phyloP scores from a whole-genome alignment of 306 rosid genomes.

The Clitoria ternatea region DNA sequence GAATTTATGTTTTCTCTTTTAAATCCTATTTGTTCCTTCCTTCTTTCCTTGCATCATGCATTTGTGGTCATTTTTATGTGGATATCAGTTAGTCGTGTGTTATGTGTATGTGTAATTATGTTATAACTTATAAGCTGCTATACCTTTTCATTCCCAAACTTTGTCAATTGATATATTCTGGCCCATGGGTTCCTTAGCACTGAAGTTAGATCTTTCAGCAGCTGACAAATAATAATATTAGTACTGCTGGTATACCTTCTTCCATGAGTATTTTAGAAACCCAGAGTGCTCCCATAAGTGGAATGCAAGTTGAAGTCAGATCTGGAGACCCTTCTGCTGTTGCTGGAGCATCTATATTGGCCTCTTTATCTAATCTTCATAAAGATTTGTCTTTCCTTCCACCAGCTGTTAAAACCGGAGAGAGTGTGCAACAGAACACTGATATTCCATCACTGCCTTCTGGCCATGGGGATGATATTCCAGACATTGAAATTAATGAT shows the following conservation, averaged over 20 bases:
- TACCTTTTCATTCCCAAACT: background rate
- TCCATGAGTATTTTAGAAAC: slow-evolving; percentile 78
- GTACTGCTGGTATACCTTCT: slow-evolving; percentile 56
- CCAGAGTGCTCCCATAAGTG: slow-evolving; percentile 64
- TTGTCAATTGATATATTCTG: background rate
- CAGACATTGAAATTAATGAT: slow-evolving; percentile 55
- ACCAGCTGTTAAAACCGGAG: slow-evolving; percentile 55
- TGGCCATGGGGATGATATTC: slow-evolving; percentile 45
- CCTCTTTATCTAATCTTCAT: slow-evolving; percentile 64
- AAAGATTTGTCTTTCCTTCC: slow-evolving; percentile 61
- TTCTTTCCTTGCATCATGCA: background rate
- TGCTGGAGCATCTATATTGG: slow-evolving; percentile 74
- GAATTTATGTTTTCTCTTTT: slow-evolving; percentile 7
- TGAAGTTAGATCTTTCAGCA: slow-evolving; percentile 72
- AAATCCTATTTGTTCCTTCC: background rate
- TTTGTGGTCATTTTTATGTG: background rate
- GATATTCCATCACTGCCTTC: slow-evolving; percentile 53
- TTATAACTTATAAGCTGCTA: background rate
- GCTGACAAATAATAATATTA: slow-evolving; percentile 52
- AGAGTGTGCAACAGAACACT: slow-evolving; percentile 48
- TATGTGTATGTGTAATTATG: no score
- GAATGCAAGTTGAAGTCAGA: slow-evolving; percentile 69
- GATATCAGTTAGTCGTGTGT: background rate
- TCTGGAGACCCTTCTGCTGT: slow-evolving; percentile 83
- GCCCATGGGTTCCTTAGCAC: slow-evolving; percentile 39